Evolutionary conservation across 768 basidiomycete species (phyloP).

Genomic region (Leccinum pellstonianum): DNA sequence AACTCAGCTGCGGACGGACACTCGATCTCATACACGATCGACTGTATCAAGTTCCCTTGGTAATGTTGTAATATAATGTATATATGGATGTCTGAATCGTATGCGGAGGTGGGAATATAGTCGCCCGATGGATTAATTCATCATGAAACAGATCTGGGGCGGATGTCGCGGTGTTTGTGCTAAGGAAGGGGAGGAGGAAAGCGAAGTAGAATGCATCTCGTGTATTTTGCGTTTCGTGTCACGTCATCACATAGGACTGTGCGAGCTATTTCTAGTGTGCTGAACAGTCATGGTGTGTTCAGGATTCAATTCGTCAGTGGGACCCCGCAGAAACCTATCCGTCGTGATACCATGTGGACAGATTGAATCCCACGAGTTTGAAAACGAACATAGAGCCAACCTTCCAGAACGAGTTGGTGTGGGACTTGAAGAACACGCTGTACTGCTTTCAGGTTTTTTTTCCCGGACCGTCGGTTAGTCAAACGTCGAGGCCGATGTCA

Average conservation of each 20-base stretch:
- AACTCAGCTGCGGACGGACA: neutral
- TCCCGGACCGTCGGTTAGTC: neutral
- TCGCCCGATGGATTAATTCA: neutral
- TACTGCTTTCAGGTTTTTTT: neutral
- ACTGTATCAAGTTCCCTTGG: neutral
- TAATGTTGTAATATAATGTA: neutral
- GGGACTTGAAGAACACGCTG: neutral
- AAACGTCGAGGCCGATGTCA: neutral
- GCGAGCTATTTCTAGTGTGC: neutral
- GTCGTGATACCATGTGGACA: neutral
- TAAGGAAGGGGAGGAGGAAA: neutral
- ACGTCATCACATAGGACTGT: neutral
- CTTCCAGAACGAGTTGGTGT: neutral
- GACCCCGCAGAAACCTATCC: neutral
- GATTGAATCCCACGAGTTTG: neutral
- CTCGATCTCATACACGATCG: neutral
- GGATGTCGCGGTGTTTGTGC: neutral
- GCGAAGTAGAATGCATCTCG: neutral
- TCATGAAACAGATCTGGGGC: neutral
- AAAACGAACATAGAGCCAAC: neutral
- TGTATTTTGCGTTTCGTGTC: neutral
- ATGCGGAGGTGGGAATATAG: neutral
- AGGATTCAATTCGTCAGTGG: neutral
- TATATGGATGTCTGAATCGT: neutral
- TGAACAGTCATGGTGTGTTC: neutral